Evolutionary conservation across 1,284 basidiomycete species (phyloP).

Genomic region (Ustilago curta): DNA sequence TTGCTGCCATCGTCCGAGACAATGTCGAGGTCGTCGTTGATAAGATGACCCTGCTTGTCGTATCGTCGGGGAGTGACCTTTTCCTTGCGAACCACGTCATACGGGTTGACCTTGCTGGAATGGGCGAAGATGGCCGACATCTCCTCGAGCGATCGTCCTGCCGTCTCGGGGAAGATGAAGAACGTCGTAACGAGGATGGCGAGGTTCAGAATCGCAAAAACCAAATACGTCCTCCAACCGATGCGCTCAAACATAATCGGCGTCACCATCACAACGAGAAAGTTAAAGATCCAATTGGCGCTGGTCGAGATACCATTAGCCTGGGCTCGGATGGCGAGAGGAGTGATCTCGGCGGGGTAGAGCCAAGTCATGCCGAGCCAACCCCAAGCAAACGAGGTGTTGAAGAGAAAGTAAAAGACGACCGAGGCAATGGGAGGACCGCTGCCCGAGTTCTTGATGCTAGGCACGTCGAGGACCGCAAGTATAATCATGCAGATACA

Average conservation of each 20-base stretch:
- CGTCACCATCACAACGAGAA: constrained; percentile 63
- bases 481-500: constrained; percentile 62
- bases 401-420: constrained; percentile 66
- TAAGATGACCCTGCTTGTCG: constrained; percentile 57
- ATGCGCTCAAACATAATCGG: constrained; percentile 55
- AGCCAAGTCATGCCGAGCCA: constrained; percentile 69
- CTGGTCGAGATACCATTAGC: constrained; percentile 65
- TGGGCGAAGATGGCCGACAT: constrained; percentile 64
- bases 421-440: constrained; percentile 54
- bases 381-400: constrained; percentile 66
- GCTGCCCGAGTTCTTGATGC: constrained; percentile 23
- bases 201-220: constrained; percentile 58
- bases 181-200: constrained; percentile 49
- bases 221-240: constrained; percentile 48
- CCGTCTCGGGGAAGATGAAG: constrained; percentile 66
- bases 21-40: constrained; percentile 54
- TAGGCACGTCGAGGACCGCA: constrained; percentile 31
- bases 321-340: constrained; percentile 60
- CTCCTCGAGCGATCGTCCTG: constrained; percentile 63
- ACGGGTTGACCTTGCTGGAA: constrained; percentile 61
- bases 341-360: constrained; percentile 68
- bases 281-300: constrained; percentile 67
- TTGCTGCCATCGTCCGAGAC: constrained; percentile 23
- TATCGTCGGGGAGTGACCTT: constrained; percentile 59
- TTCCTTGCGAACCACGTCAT: constrained; percentile 62